Evolutionary conservation across 345 rosid species (phyloP).

Genomic region (Carallia brachiata): DNA sequence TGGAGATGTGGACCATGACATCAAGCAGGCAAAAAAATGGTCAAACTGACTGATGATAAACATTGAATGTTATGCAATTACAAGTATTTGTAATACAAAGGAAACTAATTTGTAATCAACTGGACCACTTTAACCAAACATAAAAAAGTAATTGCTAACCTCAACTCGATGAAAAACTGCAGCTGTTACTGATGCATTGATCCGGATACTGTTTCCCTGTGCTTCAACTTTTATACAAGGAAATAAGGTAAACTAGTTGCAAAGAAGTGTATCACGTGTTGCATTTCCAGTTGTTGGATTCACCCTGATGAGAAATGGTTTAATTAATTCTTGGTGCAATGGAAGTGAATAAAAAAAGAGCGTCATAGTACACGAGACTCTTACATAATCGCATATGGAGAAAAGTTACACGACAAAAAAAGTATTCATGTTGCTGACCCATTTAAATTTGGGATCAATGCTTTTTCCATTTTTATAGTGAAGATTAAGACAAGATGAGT

Average conservation of each 20-base stretch:
- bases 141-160: constrained; percentile 11
- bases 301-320: constrained; percentile 42
- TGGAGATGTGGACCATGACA: neutral
- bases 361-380: too few relatives aligned
- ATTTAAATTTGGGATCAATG: too few relatives aligned
- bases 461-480: too few relatives aligned
- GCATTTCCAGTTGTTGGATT: constrained; percentile 74
- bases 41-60: neutral
- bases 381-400: too few relatives aligned
- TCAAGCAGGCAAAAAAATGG: neutral
- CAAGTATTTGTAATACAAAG: too few relatives aligned
- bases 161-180: constrained; percentile 20
- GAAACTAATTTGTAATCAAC: too few relatives aligned
- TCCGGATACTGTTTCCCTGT: neutral
- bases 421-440: too few relatives aligned
- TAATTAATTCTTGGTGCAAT: too few relatives aligned
- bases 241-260: constrained; percentile 43
- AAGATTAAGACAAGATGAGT: too few relatives aligned
- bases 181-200: constrained; percentile 8
- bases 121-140: neutral
- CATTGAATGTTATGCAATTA: neutral
- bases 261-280: constrained; percentile 77
- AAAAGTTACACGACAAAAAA: too few relatives aligned
- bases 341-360: too few relatives aligned
- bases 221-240: constrained; percentile 3